Conservation (phyloP, 2,329 filamentous ascomycete species). For the Aspergillus awamori region DNA sequence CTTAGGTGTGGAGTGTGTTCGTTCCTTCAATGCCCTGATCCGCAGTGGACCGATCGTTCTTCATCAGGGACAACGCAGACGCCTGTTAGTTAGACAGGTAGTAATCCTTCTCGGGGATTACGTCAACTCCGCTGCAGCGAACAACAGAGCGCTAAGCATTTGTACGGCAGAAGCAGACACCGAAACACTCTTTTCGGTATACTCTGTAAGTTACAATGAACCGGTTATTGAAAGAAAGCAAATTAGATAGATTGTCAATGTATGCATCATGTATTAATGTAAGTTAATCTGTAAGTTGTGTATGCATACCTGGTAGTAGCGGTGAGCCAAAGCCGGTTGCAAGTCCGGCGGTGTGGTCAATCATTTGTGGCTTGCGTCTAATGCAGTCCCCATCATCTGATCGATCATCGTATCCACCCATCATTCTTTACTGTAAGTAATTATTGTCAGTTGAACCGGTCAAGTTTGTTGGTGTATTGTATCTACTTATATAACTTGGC, state of each 20-base stretch:
- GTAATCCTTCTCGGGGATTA: neutral
- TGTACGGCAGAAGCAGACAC: too few relatives aligned
- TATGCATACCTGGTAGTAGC: neutral
- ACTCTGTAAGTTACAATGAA: too few relatives aligned
- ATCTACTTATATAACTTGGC: too few relatives aligned
- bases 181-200: too few relatives aligned
- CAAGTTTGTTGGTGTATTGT: neutral
- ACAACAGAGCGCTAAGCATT: too few relatives aligned
- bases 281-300: too few relatives aligned
- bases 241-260: too few relatives aligned
- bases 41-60: slow-evolving; percentile 2
- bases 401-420: neutral
- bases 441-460: too few relatives aligned
- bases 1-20: neutral
- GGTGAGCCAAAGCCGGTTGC: neutral
- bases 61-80: neutral
- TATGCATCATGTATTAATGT: too few relatives aligned
- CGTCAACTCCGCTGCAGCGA: neutral
- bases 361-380: neutral
- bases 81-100: neutral
- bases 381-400: neutral
- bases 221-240: too few relatives aligned
- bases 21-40: neutral
- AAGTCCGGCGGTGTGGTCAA: slow-evolving; percentile 1
- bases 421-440: neutral